Percentiles rank a stretch among this genome's conserved stretches.
Conservation (phyloP, 495 filamentous ascomycete species). For the Hyaloscypha bicolor region DNA sequence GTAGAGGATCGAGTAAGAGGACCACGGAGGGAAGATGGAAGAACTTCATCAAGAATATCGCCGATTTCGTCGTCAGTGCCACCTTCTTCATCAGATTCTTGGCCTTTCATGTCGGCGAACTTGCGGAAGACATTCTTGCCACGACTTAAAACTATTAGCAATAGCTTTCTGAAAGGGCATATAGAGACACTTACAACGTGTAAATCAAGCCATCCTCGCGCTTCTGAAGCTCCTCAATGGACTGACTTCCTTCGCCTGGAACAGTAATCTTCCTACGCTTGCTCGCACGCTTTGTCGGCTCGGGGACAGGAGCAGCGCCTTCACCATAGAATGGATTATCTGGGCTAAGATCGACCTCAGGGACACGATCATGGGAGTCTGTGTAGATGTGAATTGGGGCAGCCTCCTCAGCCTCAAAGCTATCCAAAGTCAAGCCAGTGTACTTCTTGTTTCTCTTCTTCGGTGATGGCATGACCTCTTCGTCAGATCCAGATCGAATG, state of each 20-base stretch:
- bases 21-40: conserved; percentile 42
- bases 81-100: conserved; percentile 49
- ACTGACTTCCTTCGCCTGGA: conserved; percentile 55
- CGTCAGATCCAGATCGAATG: conserved; percentile 42
- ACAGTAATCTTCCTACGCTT: conserved; percentile 44
- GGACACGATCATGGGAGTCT: conserved; percentile 84
- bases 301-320: conserved; percentile 33
- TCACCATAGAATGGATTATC: conserved; percentile 78
- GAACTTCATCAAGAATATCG: conserved; percentile 39
- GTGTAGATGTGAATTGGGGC: conserved; percentile 80
- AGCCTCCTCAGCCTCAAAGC: conserved; percentile 61
- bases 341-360: conserved; percentile 62
- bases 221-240: conserved; percentile 62
- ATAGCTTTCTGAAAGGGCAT: conserved; percentile 2
- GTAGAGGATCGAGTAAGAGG: conserved; percentile 72
- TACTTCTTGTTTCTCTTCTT: conserved; percentile 49
- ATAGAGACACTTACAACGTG: conserved; percentile 71
- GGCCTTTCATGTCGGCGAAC: conserved; percentile 54
- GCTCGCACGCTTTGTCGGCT: conserved; percentile 38
- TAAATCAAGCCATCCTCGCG: conserved; percentile 81
- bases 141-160: conserved; percentile 62
- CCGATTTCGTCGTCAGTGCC: conserved; percentile 37
- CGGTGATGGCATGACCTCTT: conserved; percentile 62
- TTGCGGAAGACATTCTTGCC: conserved; percentile 85
- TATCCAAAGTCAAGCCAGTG: conserved; percentile 68